Evolutionary conservation across 2,329 filamentous ascomycete species (phyloP).

Genomic region (Pyrenophora tritici-repentis): DNA sequence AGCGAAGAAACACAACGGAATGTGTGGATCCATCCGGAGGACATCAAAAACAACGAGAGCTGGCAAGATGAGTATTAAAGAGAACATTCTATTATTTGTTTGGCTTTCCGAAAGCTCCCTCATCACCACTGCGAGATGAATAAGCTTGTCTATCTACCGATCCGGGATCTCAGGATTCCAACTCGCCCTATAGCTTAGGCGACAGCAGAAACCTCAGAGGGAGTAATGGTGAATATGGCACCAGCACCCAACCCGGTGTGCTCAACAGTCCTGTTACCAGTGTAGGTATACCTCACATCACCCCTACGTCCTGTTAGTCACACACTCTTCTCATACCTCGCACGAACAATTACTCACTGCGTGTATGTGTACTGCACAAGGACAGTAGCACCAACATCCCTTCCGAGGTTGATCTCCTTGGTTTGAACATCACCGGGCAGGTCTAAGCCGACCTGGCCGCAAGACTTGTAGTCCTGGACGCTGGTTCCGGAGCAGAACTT

Average conservation of each 20-base stretch:
- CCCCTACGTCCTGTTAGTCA: not conserved
- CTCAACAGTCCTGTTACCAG: not conserved
- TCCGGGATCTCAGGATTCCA: too few relatives aligned
- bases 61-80: too few relatives aligned
- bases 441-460: constrained; percentile 15
- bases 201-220: constrained; percentile 12
- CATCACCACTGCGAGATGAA: too few relatives aligned
- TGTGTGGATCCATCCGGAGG: too few relatives aligned
- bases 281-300: constrained; percentile 5
- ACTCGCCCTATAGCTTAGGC: not conserved
- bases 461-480: constrained; percentile 22
- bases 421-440: constrained; percentile 16
- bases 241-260: constrained; percentile 1
- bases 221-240: constrained; percentile 8
- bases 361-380: constrained; percentile 20
- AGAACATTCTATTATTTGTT: too few relatives aligned
- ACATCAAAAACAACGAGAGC: too few relatives aligned
- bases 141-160: too few relatives aligned
- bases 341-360: constrained; percentile 13
- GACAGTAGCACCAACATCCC: constrained; percentile 13
- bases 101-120: too few relatives aligned
- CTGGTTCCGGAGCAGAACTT: constrained; percentile 19
- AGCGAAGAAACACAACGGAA: too few relatives aligned
- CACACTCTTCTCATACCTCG: not conserved
- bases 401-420: constrained; percentile 19